These are phyloP conservation scores for Globisporangium camurandrum DNA, from an alignment of 352 stramenopile genomes.

Conservation along the genomic window DNA sequence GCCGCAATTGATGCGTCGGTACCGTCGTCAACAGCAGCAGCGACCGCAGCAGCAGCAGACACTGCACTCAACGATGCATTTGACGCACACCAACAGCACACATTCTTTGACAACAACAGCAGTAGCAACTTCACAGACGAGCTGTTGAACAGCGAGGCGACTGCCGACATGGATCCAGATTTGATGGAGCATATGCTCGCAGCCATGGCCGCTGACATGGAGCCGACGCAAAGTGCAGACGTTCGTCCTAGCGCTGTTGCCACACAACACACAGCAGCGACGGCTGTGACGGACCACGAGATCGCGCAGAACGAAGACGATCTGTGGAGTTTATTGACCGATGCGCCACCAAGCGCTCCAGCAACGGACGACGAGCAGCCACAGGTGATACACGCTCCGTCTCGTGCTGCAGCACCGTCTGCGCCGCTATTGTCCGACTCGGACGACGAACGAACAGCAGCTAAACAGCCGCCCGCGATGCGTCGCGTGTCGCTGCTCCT, in stretches of 20 bases:
- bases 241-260: no score
- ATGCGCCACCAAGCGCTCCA: constrained; percentile 7
- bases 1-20: background rate
- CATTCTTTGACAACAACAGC: background rate
- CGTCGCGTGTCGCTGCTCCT: background rate
- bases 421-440: constrained; percentile 35
- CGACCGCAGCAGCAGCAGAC: background rate
- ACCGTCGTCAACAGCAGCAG: background rate
- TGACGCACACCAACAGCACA: background rate
- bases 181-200: constrained; percentile 11
- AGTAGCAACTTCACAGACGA: constrained; percentile 6
- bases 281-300: constrained; percentile 20
- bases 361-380: constrained; percentile 8
- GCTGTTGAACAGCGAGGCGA: background rate
- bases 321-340: constrained; percentile 34
- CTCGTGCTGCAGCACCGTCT: constrained; percentile 24
- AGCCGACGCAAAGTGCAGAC: no score
- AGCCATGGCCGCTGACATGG: constrained; percentile 12
- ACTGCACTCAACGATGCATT: background rate
- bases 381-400: background rate
- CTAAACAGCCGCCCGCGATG: background rate
- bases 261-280: constrained; percentile 9
- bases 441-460: constrained; percentile 20
- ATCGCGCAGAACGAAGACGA: constrained; percentile 57
- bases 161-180: constrained; percentile 4